Conservation (phyloP, 192 early-diverging fungal genomes). For the Linnemannia schmuckeri region DNA sequence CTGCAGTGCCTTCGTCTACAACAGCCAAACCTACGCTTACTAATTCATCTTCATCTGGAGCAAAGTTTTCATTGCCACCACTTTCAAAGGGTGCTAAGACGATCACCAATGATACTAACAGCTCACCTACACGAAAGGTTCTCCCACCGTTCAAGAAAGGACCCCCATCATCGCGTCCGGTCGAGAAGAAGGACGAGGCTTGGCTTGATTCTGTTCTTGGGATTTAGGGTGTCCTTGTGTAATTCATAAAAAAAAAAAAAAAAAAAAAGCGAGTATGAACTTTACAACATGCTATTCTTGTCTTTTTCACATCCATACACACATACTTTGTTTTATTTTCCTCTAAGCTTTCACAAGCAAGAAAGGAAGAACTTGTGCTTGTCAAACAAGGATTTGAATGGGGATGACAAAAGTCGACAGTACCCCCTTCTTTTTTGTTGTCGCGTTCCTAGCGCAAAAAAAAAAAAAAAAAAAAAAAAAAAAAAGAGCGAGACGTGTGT, state of each 20-base stretch:
- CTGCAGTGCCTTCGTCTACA: background rate
- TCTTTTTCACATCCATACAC: background rate
- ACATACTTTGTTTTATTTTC: too few species aligned
- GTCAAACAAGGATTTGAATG: background rate
- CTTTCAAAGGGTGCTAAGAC: conserved; percentile 11
- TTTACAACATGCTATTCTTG: background rate
- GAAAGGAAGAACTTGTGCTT: background rate
- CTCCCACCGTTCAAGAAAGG: conserved; percentile 33
- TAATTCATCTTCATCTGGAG: background rate
- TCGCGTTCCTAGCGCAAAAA: background rate
- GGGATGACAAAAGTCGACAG: background rate
- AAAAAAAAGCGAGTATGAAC: background rate
- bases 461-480: too few species aligned
- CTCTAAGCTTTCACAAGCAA: background rate
- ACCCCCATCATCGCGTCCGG: background rate
- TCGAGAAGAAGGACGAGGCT: conserved; percentile 39
- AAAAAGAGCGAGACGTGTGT: background rate
- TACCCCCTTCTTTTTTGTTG: background rate
- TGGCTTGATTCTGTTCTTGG: conserved; percentile 55
- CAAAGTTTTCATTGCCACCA: conserved; percentile 15
- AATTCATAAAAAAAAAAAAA: background rate
- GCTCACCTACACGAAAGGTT: background rate
- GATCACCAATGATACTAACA: background rate
- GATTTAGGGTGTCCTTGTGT: background rate
- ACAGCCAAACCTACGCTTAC: background rate